Evolutionary conservation across 179 eudicot species (phyloP), one percentile per base, ranked within the genome.

Genomic region (Actinidia chinensis): DNA sequence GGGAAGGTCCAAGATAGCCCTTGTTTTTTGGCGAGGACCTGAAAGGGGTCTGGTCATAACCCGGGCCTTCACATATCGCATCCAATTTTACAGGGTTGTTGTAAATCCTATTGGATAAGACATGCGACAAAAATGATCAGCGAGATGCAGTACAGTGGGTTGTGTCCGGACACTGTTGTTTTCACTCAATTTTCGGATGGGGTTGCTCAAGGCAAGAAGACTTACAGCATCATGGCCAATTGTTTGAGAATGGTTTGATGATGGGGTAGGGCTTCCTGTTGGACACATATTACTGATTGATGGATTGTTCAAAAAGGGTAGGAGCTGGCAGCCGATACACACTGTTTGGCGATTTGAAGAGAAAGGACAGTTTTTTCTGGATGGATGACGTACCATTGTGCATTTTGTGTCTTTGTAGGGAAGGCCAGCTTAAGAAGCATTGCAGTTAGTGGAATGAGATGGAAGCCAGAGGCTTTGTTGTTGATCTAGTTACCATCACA

Each of bases 171-270:
- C 67, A 91, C 90, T 46, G 58, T 88, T 69, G 92, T 90, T 8
- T 94, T 81, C 93, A 94, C 80, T 90, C 97, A 56, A 84, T 93
- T 46, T 79, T 94, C n/a, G 58, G 89, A 94, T 75, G 97, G n/a
- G 90, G 67, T 87, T 87, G 84, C 78, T 94, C 42, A 94, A 94
- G 88, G 89, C 96, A 54, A 88, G 90, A 80, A 90, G 86, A 81
- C 86, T 93, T 70, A 74, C 80, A 28, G 97, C 93, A 75, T 97
- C 97, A 55, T 94, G 93, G n/a, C 79, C 84, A 86, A 78, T 84
- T 91, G 79, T 93, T 90, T 76, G 97, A 94, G 89, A 93, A 94
- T 93, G 97, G 86, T 86, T n/a, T 48, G 89, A 90, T 76, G 93
- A 91, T 72, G 93, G 97, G 33, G 84, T 93, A 84, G 88, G 83